These are phyloP conservation scores for Porphyrellus cyaneotinctus DNA, from an alignment of 768 basidiomycete genomes.

Conservation along the genomic window DNA sequence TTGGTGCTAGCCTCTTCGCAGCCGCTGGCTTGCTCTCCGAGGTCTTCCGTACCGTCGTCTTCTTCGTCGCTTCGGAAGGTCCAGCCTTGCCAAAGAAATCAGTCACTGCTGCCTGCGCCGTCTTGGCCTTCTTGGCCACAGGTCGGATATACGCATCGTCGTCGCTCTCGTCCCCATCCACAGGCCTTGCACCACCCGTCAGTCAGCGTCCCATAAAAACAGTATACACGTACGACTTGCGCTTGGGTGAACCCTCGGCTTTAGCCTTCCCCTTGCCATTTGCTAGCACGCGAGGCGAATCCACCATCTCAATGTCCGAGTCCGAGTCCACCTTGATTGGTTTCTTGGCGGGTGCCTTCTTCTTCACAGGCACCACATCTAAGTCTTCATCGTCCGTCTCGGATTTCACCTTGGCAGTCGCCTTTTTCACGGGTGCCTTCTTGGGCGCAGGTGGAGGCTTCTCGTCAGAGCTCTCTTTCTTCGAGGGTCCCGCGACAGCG, in stretches of 20 bases:
- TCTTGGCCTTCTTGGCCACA: slow-evolving; percentile 50
- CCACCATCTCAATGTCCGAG: slow-evolving; percentile 34
- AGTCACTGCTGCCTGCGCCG: slow-evolving; percentile 41
- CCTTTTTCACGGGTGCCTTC: slow-evolving; percentile 32
- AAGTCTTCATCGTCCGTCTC: slow-evolving; percentile 40
- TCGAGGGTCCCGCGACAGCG: slow-evolving; percentile 38
- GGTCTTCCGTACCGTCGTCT: slow-evolving; percentile 43
- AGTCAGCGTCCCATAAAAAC: slow-evolving; percentile 7
- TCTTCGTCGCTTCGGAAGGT: slow-evolving; percentile 37
- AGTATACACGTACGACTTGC: slow-evolving; percentile 55
- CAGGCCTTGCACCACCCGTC: slow-evolving; percentile 26
- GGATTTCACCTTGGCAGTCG: slow-evolving; percentile 32
- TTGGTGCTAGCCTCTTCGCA: slow-evolving; percentile 45
- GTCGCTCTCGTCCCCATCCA: slow-evolving; percentile 36
- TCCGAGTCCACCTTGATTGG: slow-evolving; percentile 35
- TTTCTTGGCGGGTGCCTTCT: slow-evolving; percentile 20
- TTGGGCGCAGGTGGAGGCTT: slow-evolving; percentile 26
- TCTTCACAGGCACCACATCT: slow-evolving; percentile 18
- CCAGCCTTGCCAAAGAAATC: slow-evolving; percentile 57
- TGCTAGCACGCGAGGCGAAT: slow-evolving; percentile 17
- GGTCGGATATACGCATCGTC: slow-evolving; percentile 44
- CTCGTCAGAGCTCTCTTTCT: slow-evolving; percentile 43
- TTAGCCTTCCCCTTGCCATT: slow-evolving; percentile 48
- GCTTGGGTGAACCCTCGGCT: slow-evolving; percentile 43
- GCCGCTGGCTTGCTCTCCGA: slow-evolving; percentile 58